A percentile compares a stretch with the other conserved stretches of the same genome.
Evolutionary conservation across 2,329 filamentous ascomycete species (phyloP).

Genomic region (Septoria linicola): DNA sequence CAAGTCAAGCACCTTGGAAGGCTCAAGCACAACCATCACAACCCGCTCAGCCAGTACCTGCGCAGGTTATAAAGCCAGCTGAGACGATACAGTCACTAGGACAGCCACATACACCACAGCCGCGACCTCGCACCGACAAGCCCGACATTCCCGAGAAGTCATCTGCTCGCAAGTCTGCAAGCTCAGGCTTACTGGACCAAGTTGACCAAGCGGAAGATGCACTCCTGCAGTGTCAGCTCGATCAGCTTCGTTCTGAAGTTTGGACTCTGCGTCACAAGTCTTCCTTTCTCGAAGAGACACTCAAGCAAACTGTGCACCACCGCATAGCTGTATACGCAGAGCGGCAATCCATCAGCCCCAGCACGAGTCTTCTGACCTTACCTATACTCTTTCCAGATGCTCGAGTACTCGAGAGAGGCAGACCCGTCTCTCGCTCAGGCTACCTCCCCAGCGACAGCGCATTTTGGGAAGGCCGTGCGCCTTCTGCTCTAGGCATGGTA

Average conservation of each 20-base stretch:
- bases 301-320: conserved; percentile 1
- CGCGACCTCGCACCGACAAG: background rate
- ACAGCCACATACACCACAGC: background rate
- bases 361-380: background rate
- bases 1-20: background rate
- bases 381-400: background rate
- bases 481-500: background rate
- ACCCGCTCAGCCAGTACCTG: background rate
- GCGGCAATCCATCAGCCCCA: background rate
- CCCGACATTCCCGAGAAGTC: background rate
- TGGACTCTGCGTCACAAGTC: conserved; percentile 1
- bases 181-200: background rate
- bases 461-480: background rate
- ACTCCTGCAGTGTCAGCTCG: background rate
- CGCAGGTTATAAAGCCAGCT: no score
- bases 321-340: conserved; percentile 1
- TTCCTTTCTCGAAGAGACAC: conserved; percentile 1
- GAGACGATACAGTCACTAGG: background rate
- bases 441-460: background rate
- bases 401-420: background rate
- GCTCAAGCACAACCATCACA: background rate
- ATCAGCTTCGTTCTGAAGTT: conserved; percentile 6
- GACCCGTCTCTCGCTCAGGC: conserved; percentile 1
- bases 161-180: background rate
- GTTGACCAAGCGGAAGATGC: background rate